These are phyloP conservation scores for Penicillium sp. DNA, from an alignment of 2,329 filamentous ascomycete genomes.

Conservation along the genomic window DNA sequence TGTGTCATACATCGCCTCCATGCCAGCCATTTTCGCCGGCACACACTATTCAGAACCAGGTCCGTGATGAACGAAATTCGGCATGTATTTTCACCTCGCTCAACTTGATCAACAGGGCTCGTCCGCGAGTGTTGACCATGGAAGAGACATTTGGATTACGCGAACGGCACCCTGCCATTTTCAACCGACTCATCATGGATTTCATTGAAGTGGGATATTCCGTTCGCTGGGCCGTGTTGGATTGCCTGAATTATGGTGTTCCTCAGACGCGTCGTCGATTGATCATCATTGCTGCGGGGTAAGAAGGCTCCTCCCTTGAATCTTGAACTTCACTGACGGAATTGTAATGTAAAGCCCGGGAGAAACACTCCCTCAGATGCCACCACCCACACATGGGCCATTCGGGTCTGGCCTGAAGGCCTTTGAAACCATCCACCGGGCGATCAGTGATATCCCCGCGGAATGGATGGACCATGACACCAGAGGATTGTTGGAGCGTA, in stretches of 20 bases:
- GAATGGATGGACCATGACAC: conserved; percentile 47
- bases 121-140: conserved; percentile 70
- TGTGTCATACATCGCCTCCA: conserved; percentile 73
- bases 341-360: conserved; percentile 56
- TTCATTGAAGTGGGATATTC: conserved; percentile 68
- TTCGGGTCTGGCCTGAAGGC: conserved; percentile 31
- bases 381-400: conserved; percentile 57
- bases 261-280: conserved; percentile 51
- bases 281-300: conserved; percentile 56
- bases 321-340: background rate
- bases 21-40: conserved; percentile 75
- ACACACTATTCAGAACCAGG: conserved; percentile 57
- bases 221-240: conserved; percentile 65
- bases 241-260: conserved; percentile 51
- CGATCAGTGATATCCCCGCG: conserved; percentile 42
- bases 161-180: conserved; percentile 54
- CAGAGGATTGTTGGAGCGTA: conserved; percentile 20
- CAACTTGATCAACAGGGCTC: conserved; percentile 56
- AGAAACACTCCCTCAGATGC: conserved; percentile 67
- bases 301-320: conserved; percentile 20
- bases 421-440: conserved; percentile 43
- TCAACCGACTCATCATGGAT: conserved; percentile 61
- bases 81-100: conserved; percentile 52
- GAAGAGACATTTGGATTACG: conserved; percentile 75
- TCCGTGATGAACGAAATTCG: conserved; percentile 67